A percentile compares a stretch with the other conserved stretches of the same genome.
Evolutionary conservation across 169 alveolate species (phyloP).

Genomic region (Eimeria mitis): DNA sequence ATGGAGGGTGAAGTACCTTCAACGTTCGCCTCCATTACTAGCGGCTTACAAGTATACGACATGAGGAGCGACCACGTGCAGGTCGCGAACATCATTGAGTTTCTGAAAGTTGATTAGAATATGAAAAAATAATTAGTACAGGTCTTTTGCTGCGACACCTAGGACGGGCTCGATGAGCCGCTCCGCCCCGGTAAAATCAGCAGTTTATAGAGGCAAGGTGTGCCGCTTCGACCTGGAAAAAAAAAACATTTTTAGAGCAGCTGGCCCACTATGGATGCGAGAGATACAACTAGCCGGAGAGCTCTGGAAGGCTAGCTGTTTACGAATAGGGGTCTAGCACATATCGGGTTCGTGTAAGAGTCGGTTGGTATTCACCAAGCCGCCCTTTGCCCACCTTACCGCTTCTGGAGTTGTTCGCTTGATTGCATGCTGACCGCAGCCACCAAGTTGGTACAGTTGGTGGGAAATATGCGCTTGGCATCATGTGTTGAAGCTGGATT

Average conservation of each 20-base stretch:
- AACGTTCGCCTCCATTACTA: conserved; percentile 3
- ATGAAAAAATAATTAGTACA: neutral
- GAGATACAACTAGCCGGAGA: neutral
- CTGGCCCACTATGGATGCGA: neutral
- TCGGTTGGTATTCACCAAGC: neutral
- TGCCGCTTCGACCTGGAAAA: too few relatives aligned
- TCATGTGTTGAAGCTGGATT: neutral
- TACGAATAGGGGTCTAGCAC: neutral
- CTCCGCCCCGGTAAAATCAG: neutral
- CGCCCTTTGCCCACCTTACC: neutral
- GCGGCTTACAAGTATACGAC: conserved; percentile 27
- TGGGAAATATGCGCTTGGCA: neutral
- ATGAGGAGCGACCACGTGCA: conserved; percentile 19
- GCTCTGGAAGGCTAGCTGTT: neutral
- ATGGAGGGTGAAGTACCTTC: neutral
- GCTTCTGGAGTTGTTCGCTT: neutral
- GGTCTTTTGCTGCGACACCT: neutral
- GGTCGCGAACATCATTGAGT: conserved; percentile 23
- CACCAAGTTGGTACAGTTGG: neutral
- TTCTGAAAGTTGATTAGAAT: neutral
- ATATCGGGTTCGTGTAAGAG: neutral
- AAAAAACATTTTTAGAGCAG: neutral
- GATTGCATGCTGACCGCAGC: neutral
- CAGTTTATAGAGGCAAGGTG: neutral
- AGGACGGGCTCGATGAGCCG: neutral